Evolutionary conservation across 176 grass and related monocot genomes (phyloP).

Genomic region (Otatea glauca): DNA sequence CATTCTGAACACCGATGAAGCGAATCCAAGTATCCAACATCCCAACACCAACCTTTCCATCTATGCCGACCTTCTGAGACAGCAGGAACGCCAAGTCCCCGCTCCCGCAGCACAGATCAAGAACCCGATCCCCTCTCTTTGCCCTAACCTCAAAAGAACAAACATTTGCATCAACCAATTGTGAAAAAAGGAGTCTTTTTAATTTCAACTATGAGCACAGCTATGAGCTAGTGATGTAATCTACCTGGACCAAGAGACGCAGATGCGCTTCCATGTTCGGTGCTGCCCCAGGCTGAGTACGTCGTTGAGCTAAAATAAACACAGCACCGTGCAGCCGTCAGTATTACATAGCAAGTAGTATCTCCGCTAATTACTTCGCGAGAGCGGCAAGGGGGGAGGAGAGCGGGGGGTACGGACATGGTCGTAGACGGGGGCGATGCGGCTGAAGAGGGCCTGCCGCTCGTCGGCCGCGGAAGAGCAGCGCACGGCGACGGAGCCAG

Average conservation of each 20-base stretch:
- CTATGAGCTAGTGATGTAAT: constrained; percentile 24
- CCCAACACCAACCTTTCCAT: constrained; percentile 71
- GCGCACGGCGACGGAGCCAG: not conserved
- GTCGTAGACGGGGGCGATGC: constrained; percentile 91
- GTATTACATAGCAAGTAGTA: no score
- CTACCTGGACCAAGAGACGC: constrained; percentile 44
- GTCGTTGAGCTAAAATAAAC: constrained; percentile 78
- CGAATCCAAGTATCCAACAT: not conserved
- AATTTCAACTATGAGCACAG: not conserved
- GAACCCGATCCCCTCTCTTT: constrained; percentile 72
- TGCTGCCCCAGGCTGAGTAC: constrained; percentile 69
- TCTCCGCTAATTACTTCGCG: no score
- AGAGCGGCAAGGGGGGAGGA: not conserved
- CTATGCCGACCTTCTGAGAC: constrained; percentile 78
- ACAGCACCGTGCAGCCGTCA: constrained; percentile 6
- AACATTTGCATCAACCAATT: not conserved
- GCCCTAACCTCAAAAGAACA: constrained; percentile 48
- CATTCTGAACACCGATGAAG: constrained; percentile 17
- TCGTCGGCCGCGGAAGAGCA: constrained; percentile 50
- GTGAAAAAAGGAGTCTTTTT: not conserved
- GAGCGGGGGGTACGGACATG: constrained; percentile 45
- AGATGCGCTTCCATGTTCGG: not conserved
- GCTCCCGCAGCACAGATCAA: constrained; percentile 97
- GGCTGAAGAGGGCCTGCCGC: constrained; percentile 73
- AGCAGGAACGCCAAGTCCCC: constrained; percentile 81